Evolutionary conservation across 148 eudicot species (phyloP).

Genomic region (Selenicereus undatus): DNA sequence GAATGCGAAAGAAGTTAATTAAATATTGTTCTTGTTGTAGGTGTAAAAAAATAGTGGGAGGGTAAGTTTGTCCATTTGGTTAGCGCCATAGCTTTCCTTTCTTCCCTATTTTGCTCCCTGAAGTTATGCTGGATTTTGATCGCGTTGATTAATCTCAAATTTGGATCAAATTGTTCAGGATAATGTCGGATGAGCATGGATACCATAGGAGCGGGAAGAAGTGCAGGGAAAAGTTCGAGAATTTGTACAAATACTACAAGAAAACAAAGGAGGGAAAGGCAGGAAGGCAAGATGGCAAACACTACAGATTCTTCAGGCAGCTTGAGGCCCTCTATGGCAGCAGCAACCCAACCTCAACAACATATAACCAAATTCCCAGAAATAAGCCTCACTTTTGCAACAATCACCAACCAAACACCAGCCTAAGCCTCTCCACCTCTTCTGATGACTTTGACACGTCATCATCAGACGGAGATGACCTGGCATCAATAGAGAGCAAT

Average conservation of each 20-base stretch:
- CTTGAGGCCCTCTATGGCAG: slow-evolving; percentile 95
- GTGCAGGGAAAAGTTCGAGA: slow-evolving; percentile 95
- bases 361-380: slow-evolving; percentile 13
- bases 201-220: slow-evolving; percentile 97
- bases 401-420: slow-evolving; percentile 3
- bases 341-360: not conserved
- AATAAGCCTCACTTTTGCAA: slow-evolving; percentile 19
- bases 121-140: not conserved
- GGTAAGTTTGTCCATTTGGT: not conserved
- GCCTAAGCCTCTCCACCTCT: slow-evolving; percentile 61
- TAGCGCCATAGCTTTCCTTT: not conserved
- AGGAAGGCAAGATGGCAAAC: slow-evolving; percentile 97
- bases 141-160: not conserved
- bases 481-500: slow-evolving; percentile 17
- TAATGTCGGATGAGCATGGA: slow-evolving; percentile 87
- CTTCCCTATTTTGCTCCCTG: not conserved
- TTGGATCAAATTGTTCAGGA: slow-evolving; percentile 33
- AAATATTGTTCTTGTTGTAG: no score
- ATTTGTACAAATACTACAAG: slow-evolving; percentile 91
- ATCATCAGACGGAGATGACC: slow-evolving; percentile 51
- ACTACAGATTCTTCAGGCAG: slow-evolving; percentile 84
- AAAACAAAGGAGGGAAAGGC: slow-evolving; percentile 97
- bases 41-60: no score
- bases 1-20: no score
- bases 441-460: slow-evolving; percentile 45